These are phyloP conservation scores for Boletus sp. DNA, from an alignment of 1,284 basidiomycete species.

Conservation along the genomic window DNA sequence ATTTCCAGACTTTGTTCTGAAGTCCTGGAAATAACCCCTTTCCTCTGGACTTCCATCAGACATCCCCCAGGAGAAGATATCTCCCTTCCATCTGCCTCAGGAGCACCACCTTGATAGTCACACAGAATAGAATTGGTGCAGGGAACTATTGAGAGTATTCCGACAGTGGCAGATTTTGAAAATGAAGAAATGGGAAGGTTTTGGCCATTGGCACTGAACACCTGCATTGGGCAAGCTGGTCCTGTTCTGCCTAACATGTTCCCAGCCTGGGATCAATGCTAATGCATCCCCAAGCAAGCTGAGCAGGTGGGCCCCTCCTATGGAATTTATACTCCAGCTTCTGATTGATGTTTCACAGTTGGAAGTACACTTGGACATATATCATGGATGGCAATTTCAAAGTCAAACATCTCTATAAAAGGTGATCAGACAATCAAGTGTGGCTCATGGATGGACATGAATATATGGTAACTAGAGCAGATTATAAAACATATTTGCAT, in stretches of 20 bases:
- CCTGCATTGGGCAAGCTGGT: background rate
- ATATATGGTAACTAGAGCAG: background rate
- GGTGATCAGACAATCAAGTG: background rate
- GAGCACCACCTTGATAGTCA: too few species aligned
- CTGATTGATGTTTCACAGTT: background rate
- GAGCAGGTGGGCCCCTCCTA: background rate
- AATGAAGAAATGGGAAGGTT: background rate
- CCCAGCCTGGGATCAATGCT: background rate
- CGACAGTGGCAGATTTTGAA: too few species aligned
- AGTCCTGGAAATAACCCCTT: too few species aligned
- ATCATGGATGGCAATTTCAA: background rate
- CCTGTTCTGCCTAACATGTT: background rate
- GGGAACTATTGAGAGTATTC: too few species aligned
- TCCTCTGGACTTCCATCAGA: too few species aligned
- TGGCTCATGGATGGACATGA: background rate
- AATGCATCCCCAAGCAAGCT: background rate
- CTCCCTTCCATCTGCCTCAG: too few species aligned
- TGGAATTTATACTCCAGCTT: background rate
- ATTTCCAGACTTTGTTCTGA: too few species aligned
- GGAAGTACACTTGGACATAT: background rate
- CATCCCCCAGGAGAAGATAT: too few species aligned
- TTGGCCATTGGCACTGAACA: background rate
- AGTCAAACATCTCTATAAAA: background rate
- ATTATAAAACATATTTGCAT: background rate
- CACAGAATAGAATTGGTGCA: too few species aligned